phyloP scores from a whole-genome alignment of 2,329 filamentous ascomycete genomes.

The Aureobasidium sp. region DNA sequence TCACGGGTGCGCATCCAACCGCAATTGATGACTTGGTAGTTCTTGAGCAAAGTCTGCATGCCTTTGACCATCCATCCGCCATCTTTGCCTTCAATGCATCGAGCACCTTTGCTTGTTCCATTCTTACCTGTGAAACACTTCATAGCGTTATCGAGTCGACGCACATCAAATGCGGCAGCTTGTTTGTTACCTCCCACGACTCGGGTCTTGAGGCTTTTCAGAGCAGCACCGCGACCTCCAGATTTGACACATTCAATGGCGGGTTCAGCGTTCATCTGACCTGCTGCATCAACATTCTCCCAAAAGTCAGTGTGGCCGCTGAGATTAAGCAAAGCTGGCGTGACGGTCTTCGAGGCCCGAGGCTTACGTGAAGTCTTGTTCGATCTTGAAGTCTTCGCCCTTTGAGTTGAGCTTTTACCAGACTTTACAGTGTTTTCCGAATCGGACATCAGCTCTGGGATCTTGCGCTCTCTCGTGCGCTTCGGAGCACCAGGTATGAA shows the following conservation, averaged over 20 bases:
- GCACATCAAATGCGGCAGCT: background rate
- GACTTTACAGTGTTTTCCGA: background rate
- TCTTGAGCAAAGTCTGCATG: constrained; percentile 41
- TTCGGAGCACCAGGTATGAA: too few relatives aligned
- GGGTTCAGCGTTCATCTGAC: background rate
- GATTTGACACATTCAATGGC: background rate
- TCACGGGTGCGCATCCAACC: constrained; percentile 52
- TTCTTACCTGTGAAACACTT: constrained; percentile 36
- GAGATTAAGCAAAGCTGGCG: background rate
- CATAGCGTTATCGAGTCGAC: constrained; percentile 33
- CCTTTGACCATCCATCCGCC: constrained; percentile 42
- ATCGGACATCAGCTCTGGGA: background rate
- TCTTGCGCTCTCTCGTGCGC: too few relatives aligned
- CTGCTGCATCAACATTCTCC: background rate
- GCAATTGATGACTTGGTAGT: constrained; percentile 46
- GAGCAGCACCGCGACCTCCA: too few relatives aligned
- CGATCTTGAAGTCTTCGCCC: background rate
- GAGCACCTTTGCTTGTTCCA: background rate
- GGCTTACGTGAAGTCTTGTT: background rate
- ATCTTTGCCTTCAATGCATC: constrained; percentile 28
- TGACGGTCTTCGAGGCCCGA: too few relatives aligned
- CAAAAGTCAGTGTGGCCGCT: background rate
- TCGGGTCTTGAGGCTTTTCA: too few relatives aligned
- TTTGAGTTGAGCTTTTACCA: background rate
- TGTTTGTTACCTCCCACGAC: too few relatives aligned